These are phyloP conservation scores for Clonostachys rhizophaga DNA, from an alignment of 2,329 filamentous ascomycete species.

Conservation along the genomic window DNA sequence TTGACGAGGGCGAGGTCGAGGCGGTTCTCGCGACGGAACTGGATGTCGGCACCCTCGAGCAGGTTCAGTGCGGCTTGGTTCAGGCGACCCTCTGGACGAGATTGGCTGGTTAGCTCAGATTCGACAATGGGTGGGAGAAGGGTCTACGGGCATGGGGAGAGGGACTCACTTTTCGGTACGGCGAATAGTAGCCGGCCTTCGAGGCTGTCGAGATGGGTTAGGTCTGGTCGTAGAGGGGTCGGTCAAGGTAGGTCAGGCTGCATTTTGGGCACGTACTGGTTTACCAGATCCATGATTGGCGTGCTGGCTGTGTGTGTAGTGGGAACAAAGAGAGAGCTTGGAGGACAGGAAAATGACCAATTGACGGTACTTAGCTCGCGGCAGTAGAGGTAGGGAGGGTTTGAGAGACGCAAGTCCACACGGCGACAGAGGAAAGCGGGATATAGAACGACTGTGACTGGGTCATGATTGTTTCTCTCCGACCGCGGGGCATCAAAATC, in stretches of 20 bases:
- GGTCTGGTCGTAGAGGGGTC: conserved; percentile 32
- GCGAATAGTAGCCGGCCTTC: conserved; percentile 93
- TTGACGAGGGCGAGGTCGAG: conserved; percentile 97
- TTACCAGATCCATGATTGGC: conserved; percentile 54
- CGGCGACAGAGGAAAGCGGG: background rate
- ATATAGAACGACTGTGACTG: background rate
- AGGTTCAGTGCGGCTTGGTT: conserved; percentile 86
- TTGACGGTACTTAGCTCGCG: background rate
- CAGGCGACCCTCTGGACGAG: conserved; percentile 75
- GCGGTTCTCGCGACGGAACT: conserved; percentile 91
- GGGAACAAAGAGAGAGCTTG: background rate
- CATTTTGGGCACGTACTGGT: conserved; percentile 40
- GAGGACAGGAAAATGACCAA: background rate
- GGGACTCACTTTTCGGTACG: conserved; percentile 87
- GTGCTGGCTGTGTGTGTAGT: background rate
- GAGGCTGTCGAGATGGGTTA: conserved; percentile 53
- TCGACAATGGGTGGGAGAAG: background rate
- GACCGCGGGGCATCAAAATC: conserved; percentile 6
- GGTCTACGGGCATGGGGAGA: background rate
- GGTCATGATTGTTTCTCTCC: conserved; percentile 1
- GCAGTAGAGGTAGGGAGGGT: background rate
- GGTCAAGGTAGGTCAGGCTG: background rate
- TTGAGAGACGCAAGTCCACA: background rate
- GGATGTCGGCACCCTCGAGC: conserved; percentile 88
- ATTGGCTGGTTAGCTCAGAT: conserved; percentile 7